Evolutionary conservation across 129 eudicot genomes (phyloP).

Genomic region (Helianthus annuus): HanXRQr2.0-SUNRISE NC_035446.2:73111139-73111638

Average conservation of each 20-base stretch:
- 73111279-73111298: too few relatives aligned
- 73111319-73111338: background rate
- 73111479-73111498: slow-evolving; percentile 28
- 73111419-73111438: slow-evolving; percentile 35
- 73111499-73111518: slow-evolving; percentile 64
- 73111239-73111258: too few relatives aligned
- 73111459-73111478: slow-evolving; percentile 44
- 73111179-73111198: too few relatives aligned
- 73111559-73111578: slow-evolving; percentile 59
- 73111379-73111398: background rate
- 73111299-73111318: background rate
- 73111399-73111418: too few relatives aligned
- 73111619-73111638: slow-evolving; percentile 35
- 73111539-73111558: slow-evolving; percentile 66
- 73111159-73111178: too few relatives aligned
- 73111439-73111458: slow-evolving; percentile 45
- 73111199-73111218: too few relatives aligned
- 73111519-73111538: slow-evolving; percentile 74
- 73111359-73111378: background rate
- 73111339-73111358: background rate
- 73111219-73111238: too few relatives aligned
- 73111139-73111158: too few relatives aligned
- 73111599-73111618: slow-evolving; percentile 52
- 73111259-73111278: too few relatives aligned
- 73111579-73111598: slow-evolving; percentile 75